These are phyloP conservation scores for Penicillium sp. DNA, from an alignment of 2,329 filamentous ascomycete genomes.

Conservation along the genomic window DNA sequence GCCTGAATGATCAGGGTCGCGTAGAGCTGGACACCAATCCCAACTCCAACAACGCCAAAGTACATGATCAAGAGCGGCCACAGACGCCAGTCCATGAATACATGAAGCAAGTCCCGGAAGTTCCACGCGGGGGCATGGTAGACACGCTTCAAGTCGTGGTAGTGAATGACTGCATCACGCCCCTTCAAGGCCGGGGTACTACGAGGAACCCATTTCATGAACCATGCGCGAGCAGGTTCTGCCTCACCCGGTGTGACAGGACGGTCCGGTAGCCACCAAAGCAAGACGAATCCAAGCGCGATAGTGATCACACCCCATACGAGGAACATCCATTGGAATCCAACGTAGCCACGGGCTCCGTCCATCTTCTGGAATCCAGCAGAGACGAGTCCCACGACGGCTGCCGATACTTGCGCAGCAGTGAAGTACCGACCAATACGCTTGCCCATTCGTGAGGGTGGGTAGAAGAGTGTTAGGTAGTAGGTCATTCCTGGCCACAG, in stretches of 20 bases:
- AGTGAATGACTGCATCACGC: slow-evolving; percentile 78
- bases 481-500: slow-evolving; percentile 97
- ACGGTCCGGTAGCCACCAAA: slow-evolving; percentile 91
- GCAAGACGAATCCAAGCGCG: slow-evolving; percentile 67
- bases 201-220: slow-evolving; percentile 66
- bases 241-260: slow-evolving; percentile 64
- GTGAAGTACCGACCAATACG: slow-evolving; percentile 89
- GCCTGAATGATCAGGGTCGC: slow-evolving; percentile 81
- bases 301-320: slow-evolving; percentile 77
- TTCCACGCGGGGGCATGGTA: slow-evolving; percentile 76
- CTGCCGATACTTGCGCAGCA: slow-evolving; percentile 82
- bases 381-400: slow-evolving; percentile 84
- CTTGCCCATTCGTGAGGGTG: slow-evolving; percentile 80
- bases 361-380: slow-evolving; percentile 94
- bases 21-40: slow-evolving; percentile 86
- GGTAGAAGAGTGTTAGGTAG: slow-evolving; percentile 89
- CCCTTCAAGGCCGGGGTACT: slow-evolving; percentile 71
- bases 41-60: slow-evolving; percentile 89
- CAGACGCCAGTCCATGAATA: slow-evolving; percentile 81
- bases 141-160: slow-evolving; percentile 76
- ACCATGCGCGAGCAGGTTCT: slow-evolving; percentile 22
- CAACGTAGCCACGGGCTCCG: slow-evolving; percentile 70
- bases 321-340: slow-evolving; percentile 73
- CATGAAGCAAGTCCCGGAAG: slow-evolving; percentile 65
- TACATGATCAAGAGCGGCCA: slow-evolving; percentile 91